phyloP scores from a whole-genome alignment of 2,329 filamentous ascomycete species.

The Myriosclerotinia curreyana region DNA sequence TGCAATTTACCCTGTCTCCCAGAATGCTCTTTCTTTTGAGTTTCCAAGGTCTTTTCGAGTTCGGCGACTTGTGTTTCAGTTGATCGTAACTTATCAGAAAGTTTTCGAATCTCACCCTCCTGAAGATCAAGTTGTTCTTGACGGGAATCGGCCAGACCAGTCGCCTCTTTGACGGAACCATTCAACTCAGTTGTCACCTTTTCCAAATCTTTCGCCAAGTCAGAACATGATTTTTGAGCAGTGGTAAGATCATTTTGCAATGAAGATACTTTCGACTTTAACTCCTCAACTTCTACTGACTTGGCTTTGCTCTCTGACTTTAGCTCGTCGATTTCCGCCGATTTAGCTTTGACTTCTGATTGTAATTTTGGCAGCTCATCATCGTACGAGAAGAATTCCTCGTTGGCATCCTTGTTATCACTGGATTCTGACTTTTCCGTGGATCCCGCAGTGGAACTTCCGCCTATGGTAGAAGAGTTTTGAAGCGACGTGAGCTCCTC shows the following conservation, averaged over 20 bases:
- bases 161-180: conserved; percentile 64
- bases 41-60: conserved; percentile 30
- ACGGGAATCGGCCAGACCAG: conserved; percentile 26
- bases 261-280: conserved; percentile 65
- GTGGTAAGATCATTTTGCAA: conserved; percentile 69
- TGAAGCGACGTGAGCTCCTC: conserved; percentile 62
- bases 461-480: conserved; percentile 41
- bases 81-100: conserved; percentile 31
- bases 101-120: conserved; percentile 30
- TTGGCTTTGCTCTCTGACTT: conserved; percentile 69
- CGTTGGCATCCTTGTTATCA: conserved; percentile 44
- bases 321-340: conserved; percentile 68
- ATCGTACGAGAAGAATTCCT: conserved; percentile 91
- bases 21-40: conserved; percentile 28
- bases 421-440: conserved; percentile 39
- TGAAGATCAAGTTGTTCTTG: conserved; percentile 33
- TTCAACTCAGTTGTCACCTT: conserved; percentile 55
- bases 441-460: conserved; percentile 27
- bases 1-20: not conserved
- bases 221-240: conserved; percentile 66
- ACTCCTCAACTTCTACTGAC: conserved; percentile 64
- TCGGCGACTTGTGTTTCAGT: conserved; percentile 32
- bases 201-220: conserved; percentile 52
- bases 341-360: conserved; percentile 65
- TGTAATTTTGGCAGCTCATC: conserved; percentile 82